Base-by-base conservation (phyloP, 2,329 filamentous ascomycete genomes). In the Tolypocladium ovalisporum region DNA sequence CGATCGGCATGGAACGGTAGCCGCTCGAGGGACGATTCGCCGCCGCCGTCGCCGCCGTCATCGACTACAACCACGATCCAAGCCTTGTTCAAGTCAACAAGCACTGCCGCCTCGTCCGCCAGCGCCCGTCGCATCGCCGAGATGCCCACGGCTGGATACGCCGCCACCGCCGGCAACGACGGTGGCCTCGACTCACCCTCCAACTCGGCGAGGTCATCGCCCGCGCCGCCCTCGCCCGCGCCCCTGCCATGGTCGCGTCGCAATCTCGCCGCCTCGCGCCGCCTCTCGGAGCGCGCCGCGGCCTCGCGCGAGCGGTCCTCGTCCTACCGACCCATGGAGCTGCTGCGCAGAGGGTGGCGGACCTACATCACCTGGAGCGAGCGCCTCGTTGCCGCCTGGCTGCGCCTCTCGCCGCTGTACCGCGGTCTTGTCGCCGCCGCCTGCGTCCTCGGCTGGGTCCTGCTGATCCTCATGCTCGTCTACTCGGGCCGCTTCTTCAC, bases 401-500 rank as follows among this genome's bases (percentile, higher is more conserved):
- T 77, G 61, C 74, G 73, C 61, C 75, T 90, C 55, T 76, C 81
- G 17, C 75, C 81, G 1, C 66, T 83, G 57, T 87, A 95, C 70
- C 82, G 82, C 63, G 71, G 84, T 8, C 75, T 85, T 24, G 76
- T 86, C 24, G 70, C 80, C 15, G 59, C 79, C 3, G 82, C 74
- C 29, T 72, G 76, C 10, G 54, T 87, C 19, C 67, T 78, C 0
- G 61, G 77, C n/a, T 71, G 80, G 57, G 75, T 82, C 10, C 66
- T 89, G 15, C 74, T 78, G 34, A 75, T 96, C 56, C 74, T 91
- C 5, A 86, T 89, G 69, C 75, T 96, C 57, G 71, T 93, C 60
- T 94, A 89, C 77, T 90, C 86, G 62, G 86, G 93, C 70, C 75
- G 79, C 62, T 87, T 97, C 68, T 95, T 97, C 75, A 78, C 81